Evolutionary conservation across 495 filamentous ascomycete genomes (phyloP).

Genomic region (Hypoxylon rickii): DNA sequence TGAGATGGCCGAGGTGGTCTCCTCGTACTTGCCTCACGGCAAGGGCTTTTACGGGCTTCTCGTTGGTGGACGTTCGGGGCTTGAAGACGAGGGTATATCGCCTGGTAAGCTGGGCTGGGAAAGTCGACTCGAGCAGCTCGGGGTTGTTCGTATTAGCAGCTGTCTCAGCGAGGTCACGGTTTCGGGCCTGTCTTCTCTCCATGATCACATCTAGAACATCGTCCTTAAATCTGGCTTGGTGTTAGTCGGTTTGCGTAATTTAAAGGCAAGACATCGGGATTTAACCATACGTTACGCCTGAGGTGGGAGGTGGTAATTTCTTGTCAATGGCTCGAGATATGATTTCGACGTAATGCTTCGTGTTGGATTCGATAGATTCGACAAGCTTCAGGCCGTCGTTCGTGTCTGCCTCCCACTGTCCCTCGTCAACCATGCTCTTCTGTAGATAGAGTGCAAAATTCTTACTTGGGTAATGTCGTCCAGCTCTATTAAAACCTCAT

Average conservation of each 20-base stretch:
- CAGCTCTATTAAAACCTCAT: constrained; percentile 82
- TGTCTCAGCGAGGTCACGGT: constrained; percentile 70
- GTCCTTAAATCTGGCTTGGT: constrained; percentile 76
- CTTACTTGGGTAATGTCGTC: constrained; percentile 80
- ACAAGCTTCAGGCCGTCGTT: constrained; percentile 77
- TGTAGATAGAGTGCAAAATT: neutral
- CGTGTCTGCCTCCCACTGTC: constrained; percentile 72
- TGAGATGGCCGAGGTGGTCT: constrained; percentile 88
- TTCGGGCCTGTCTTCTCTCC: constrained; percentile 85
- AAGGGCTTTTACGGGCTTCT: constrained; percentile 79
- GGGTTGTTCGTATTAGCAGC: constrained; percentile 70
- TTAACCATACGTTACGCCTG: constrained; percentile 70
- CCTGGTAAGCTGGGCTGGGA: constrained; percentile 88
- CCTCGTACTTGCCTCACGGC: constrained; percentile 91
- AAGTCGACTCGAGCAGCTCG: constrained; percentile 63
- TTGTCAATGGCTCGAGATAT: constrained; percentile 86
- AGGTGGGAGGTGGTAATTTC: constrained; percentile 77
- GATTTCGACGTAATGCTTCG: constrained; percentile 93
- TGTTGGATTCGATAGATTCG: constrained; percentile 83
- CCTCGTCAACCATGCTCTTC: constrained; percentile 11
- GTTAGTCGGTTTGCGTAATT: constrained; percentile 12
- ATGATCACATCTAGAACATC: constrained; percentile 97
- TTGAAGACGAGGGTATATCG: constrained; percentile 96
- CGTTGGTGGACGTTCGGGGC: constrained; percentile 72
- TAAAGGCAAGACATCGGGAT: constrained; percentile 2